These are phyloP conservation scores for Camelina sativa DNA, from an alignment of 345 rosid genomes.

Conservation along the genomic window DNA sequence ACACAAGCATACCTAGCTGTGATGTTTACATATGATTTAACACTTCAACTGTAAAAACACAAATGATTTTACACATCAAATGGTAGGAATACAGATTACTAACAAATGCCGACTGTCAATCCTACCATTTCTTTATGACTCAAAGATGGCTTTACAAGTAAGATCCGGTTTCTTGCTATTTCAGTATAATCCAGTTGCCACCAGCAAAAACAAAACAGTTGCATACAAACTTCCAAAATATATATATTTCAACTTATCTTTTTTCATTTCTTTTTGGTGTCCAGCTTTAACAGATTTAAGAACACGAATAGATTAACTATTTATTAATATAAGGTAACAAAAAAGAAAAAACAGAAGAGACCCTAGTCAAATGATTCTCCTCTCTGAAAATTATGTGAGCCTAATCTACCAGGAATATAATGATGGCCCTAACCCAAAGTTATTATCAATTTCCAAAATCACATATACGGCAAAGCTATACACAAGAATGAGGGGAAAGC, in stretches of 20 bases:
- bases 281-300: slow-evolving; percentile 13
- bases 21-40: too few relatives aligned
- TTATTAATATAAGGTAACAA: slow-evolving; percentile 29
- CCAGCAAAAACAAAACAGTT: background rate
- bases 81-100: too few relatives aligned
- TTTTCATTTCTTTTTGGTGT: background rate
- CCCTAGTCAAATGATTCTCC: slow-evolving; percentile 30
- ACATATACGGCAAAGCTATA: slow-evolving; percentile 41
- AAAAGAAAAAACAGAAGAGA: background rate
- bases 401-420: slow-evolving; percentile 40
- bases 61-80: too few relatives aligned
- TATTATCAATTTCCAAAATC: slow-evolving; percentile 35
- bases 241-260: background rate
- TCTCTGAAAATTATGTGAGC: slow-evolving; percentile 34
- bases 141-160: too few relatives aligned
- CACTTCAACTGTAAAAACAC: too few relatives aligned
- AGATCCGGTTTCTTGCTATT: background rate
- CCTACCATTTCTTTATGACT: too few relatives aligned
- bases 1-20: too few relatives aligned
- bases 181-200: background rate
- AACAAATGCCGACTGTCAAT: too few relatives aligned
- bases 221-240: background rate
- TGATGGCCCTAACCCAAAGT: slow-evolving; percentile 39
- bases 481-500: slow-evolving; percentile 42
- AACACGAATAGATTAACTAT: slow-evolving; percentile 25